These are phyloP conservation scores for Candida saitoana DNA, from an alignment of 805 yeast species.

Conservation along the genomic window DNA sequence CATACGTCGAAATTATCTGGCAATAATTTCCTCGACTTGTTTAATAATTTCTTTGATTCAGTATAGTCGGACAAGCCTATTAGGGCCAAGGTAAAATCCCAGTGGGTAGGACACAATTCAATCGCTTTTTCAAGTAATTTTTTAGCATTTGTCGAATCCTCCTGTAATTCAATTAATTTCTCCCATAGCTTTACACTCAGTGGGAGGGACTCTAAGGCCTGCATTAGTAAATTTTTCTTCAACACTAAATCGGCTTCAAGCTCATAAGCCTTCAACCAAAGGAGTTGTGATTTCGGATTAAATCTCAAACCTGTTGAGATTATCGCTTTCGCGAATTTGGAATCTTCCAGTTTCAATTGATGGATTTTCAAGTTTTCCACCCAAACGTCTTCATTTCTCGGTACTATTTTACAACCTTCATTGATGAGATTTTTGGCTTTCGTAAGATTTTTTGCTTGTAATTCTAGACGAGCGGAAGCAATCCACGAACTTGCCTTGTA, in stretches of 20 bases:
- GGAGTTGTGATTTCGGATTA: constrained; percentile 50
- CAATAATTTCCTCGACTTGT: constrained; percentile 55
- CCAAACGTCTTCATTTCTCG: constrained; percentile 74
- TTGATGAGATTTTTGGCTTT: constrained; percentile 58
- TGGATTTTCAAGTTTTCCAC: constrained; percentile 70
- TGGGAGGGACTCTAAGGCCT: constrained; percentile 68
- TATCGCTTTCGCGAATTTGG: constrained; percentile 49
- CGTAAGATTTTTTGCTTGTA: constrained; percentile 49
- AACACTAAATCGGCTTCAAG: constrained; percentile 56
- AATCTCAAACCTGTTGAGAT: constrained; percentile 62
- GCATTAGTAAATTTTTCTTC: constrained; percentile 58
- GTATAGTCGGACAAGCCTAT: constrained; percentile 42
- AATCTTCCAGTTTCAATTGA: constrained; percentile 34
- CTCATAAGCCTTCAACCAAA: constrained; percentile 73
- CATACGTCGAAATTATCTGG: constrained; percentile 53
- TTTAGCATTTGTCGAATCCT: constrained; percentile 42
- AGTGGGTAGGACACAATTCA: constrained; percentile 60
- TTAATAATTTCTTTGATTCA: constrained; percentile 53
- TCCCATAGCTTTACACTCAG: constrained; percentile 63
- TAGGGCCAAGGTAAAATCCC: constrained; percentile 62
- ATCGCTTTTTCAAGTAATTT: constrained; percentile 62
- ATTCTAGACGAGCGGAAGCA: constrained; percentile 78
- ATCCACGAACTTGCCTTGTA: constrained; percentile 77
- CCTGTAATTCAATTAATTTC: constrained; percentile 56
- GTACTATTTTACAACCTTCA: constrained; percentile 73